A percentile compares a stretch with the other conserved stretches of the same genome.
phyloP scores from a whole-genome alignment of 768 basidiomycete species.

The Boletus patriciae region DNA sequence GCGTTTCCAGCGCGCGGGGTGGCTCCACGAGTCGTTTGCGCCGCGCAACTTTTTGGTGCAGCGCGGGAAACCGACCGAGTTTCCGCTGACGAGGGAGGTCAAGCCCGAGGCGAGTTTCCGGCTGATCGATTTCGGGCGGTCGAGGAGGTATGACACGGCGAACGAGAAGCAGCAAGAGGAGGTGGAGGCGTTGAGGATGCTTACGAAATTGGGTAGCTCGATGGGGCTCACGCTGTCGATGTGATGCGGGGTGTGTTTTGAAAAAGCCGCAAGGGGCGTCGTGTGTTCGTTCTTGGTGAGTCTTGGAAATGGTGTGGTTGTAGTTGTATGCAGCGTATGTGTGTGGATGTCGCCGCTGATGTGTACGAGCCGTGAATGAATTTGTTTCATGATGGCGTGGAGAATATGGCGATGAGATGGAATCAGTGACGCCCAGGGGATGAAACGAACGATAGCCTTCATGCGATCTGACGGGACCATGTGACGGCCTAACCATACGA shows the following conservation, averaged over 20 bases:
- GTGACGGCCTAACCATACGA: too few relatives aligned
- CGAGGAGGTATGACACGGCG: background rate
- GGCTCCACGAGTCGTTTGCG: conserved; percentile 44
- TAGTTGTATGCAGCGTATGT: too few relatives aligned
- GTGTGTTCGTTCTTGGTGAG: background rate
- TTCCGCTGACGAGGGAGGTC: conserved; percentile 2
- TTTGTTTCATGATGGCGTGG: background rate
- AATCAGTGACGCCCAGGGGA: too few relatives aligned
- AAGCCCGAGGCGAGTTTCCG: conserved; percentile 39
- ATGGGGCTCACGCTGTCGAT: conserved; percentile 7
- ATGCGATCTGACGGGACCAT: too few relatives aligned
- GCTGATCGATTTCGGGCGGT: conserved; percentile 53
- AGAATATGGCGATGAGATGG: too few relatives aligned
- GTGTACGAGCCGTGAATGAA: background rate
- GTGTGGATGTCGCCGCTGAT: too few relatives aligned
- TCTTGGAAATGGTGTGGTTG: background rate
- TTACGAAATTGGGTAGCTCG: background rate
- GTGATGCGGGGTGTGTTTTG: background rate
- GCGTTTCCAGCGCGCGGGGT: conserved; percentile 41
- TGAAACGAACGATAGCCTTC: too few relatives aligned
- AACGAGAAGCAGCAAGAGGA: conserved; percentile 8
- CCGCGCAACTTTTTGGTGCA: conserved; percentile 47
- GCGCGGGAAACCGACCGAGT: conserved; percentile 39
- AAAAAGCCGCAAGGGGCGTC: background rate
- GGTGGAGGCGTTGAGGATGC: conserved; percentile 2